Conservation (phyloP, 257 asterid genomes). For the Voacanga thouarsii region DNA sequence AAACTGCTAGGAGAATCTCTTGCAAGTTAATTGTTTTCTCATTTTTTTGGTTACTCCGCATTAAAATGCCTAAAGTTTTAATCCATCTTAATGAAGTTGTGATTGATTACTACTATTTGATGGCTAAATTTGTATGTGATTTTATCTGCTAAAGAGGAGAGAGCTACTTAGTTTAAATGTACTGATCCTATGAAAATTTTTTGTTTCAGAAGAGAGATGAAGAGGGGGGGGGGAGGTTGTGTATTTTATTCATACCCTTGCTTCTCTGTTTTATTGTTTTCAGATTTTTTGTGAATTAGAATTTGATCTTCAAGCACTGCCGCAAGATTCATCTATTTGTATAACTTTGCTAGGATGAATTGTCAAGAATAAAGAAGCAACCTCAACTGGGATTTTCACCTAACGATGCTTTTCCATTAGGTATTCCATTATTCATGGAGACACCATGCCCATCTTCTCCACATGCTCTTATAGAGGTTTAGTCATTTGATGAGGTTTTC, state of each 20-base stretch:
- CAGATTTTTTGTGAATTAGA: too few relatives aligned
- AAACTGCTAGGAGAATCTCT: neutral
- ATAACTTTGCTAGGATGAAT: conserved; percentile 31
- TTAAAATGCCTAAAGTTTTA: neutral
- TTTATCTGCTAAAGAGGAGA: neutral
- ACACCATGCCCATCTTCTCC: conserved; percentile 54
- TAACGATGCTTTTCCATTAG: conserved; percentile 43
- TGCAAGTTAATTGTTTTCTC: neutral
- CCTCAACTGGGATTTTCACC: conserved; percentile 39
- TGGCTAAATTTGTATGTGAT: neutral
- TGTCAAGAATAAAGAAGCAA: conserved; percentile 30
- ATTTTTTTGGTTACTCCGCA: neutral
- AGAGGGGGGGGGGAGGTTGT: too few relatives aligned
- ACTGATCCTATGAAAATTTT: neutral
- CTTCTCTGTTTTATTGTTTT: neutral
- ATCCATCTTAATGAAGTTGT: neutral
- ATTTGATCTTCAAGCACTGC: neutral
- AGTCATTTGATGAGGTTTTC: conserved; percentile 42
- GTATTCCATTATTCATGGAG: conserved; percentile 46
- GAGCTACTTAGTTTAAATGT: neutral
- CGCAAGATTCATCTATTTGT: neutral
- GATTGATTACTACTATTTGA: neutral
- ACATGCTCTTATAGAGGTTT: conserved; percentile 36
- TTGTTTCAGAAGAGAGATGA: too few relatives aligned
- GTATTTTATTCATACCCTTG: neutral